phyloP scores from a whole-genome alignment of 768 basidiomycete genomes.

The Pluteus cervinus region DNA sequence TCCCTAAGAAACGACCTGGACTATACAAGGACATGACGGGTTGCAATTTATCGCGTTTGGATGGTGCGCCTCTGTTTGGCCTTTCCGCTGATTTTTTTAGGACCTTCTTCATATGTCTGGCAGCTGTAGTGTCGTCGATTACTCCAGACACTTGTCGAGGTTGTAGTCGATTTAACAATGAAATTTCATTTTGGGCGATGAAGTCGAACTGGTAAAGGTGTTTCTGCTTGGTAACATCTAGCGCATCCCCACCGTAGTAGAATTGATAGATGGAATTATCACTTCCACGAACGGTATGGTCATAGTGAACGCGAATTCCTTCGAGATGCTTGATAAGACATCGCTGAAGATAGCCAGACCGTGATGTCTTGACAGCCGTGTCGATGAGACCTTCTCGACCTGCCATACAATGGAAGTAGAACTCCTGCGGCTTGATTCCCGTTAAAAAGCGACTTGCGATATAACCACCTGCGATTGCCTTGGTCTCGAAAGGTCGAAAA shows the following conservation, averaged over 20 bases:
- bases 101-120: constrained; percentile 82
- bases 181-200: constrained; percentile 77
- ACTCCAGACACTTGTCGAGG: constrained; percentile 52
- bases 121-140: constrained; percentile 64
- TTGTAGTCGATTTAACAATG: constrained; percentile 67
- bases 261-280: constrained; percentile 95
- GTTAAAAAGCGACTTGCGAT: constrained; percentile 98
- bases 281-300: constrained; percentile 94
- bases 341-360: constrained; percentile 96
- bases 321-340: constrained; percentile 99
- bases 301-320: constrained; percentile 94
- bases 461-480: constrained; percentile 95
- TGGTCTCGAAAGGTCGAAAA: constrained; percentile 97
- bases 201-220: constrained; percentile 94
- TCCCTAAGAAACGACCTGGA: constrained; percentile 78
- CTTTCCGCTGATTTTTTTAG: constrained; percentile 62
- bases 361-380: constrained; percentile 97
- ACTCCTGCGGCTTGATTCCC: constrained; percentile 96
- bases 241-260: constrained; percentile 91
- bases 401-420: constrained; percentile 99
- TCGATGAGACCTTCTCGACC: constrained; percentile 98
- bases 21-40: constrained; percentile 73
- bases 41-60: constrained; percentile 55
- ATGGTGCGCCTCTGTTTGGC: constrained; percentile 29
- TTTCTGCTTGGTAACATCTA: constrained; percentile 97